Percentiles rank a stretch among this genome's conserved stretches.
phyloP scores from a whole-genome alignment of 2,329 filamentous ascomycete species.

The Neofusicoccum parvum region DNA sequence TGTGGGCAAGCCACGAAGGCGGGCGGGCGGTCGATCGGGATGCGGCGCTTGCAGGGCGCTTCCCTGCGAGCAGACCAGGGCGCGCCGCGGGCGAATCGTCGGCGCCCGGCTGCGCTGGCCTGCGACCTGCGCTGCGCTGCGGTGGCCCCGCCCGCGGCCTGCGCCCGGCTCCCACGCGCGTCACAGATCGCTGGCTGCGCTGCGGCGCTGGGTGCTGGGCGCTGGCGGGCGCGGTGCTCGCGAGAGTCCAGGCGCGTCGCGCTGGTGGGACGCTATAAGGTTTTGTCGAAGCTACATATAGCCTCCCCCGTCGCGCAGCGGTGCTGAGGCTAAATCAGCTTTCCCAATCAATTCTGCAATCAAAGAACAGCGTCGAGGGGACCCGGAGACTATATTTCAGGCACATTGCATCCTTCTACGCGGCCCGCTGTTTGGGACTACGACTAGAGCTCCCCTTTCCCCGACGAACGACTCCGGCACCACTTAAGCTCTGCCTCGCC shows the following conservation, averaged over 20 bases:
- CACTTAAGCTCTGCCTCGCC: not conserved
- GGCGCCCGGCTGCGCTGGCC: not conserved
- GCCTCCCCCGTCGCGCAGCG: not conserved
- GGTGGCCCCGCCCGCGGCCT: not conserved
- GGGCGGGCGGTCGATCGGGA: not conserved
- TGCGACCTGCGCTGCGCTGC: not conserved
- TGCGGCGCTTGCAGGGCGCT: constrained; percentile 1
- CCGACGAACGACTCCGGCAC: not conserved
- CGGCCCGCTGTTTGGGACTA: not conserved
- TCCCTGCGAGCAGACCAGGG: not conserved
- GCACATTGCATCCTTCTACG: not conserved
- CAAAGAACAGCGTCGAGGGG: not conserved
- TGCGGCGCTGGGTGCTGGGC: not conserved
- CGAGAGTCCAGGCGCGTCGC: not conserved
- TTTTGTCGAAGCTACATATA: not conserved
- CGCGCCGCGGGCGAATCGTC: not conserved
- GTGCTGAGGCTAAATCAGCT: not conserved
- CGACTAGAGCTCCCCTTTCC: not conserved
- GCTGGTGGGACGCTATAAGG: constrained; percentile 8
- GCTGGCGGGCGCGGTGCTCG: too few species aligned
- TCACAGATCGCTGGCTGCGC: not conserved
- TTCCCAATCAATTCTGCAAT: not conserved
- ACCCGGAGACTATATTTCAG: not conserved
- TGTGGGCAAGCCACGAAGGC: not conserved
- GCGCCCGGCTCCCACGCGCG: not conserved